Evolutionary conservation across 2,329 filamentous ascomycete genomes (phyloP), one percentile per base, ranked within the genome.

Genomic region (Fulvia fulva): DNA sequence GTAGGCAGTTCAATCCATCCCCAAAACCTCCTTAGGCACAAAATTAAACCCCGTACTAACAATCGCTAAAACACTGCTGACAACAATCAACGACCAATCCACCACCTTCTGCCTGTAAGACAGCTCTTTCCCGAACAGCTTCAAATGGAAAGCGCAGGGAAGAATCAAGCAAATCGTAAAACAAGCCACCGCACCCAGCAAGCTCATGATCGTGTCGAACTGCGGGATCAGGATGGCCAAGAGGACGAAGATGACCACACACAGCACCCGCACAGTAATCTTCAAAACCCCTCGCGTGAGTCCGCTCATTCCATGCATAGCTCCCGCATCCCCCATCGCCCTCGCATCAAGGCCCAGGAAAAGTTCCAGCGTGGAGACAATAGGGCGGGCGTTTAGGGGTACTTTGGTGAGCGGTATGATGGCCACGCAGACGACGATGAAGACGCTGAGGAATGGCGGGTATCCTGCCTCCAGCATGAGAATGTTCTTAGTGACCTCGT

Each of bases 401-500:
- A 97, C 86, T 75, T 99, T 99, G 34, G 93, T 97, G 53, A 99
- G 78, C 0, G 93, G 94, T 63, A 97, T 96, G 70, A 97, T 91
- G 69, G 88, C 88, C 66, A 97, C 89, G 73, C 92, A 93, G 61
- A 90, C 79, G 63, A 91, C 91, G 73, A 97, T 88, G 65, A 93
- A 79, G 49, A 93, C 76, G n/a, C 86, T 90, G 43, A 96, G 75
- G 1, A 78, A 81, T 12, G 83, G 77, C 0, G 93, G 90, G 71
- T 96, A 97, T 55, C 87, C 87, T 16, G n/a, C n/a, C n/a, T 62
- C 58, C 2, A 49, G 52, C 53, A 82, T 79, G 64, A 97, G 83
- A 60, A 99, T 87, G 75, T 96, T 97, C 68, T 88, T 88, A 0
- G 94, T 97, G 71, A 97, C 87, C 73, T 95, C 91, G 63, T 96